Evolutionary conservation across 2,329 filamentous ascomycete species (phyloP).

Genomic region (Xylaria sp.): DNA sequence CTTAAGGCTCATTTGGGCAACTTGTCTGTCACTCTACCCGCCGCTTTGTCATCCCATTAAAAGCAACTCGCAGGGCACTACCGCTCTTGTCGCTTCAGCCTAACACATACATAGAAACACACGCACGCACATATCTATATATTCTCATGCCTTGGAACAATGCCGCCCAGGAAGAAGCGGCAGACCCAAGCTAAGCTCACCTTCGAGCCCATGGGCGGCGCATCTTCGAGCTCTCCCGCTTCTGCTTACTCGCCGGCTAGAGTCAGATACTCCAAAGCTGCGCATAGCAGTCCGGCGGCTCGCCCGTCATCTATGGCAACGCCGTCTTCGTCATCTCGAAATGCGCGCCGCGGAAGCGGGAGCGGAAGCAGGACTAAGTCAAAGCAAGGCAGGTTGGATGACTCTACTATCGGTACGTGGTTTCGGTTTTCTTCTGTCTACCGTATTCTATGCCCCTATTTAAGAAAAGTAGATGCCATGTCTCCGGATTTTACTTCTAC

Average conservation of each 20-base stretch:
- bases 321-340: conserved; percentile 15
- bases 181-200: conserved; percentile 48
- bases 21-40: not conserved
- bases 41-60: not conserved
- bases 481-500: not conserved
- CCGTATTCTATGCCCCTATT: not conserved
- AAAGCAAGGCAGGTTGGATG: conserved; percentile 37
- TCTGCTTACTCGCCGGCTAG: conserved; percentile 45
- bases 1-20: too few species aligned
- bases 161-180: conserved; percentile 43
- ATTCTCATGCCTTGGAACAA: conserved; percentile 19
- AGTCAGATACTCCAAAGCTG: conserved; percentile 44
- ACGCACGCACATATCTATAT: not conserved
- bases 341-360: conserved; percentile 17
- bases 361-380: conserved; percentile 13
- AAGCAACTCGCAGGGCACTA: not conserved
- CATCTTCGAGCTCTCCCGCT: conserved; percentile 39
- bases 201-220: conserved; percentile 47
- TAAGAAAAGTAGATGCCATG: not conserved
- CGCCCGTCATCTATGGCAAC: conserved; percentile 20
- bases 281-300: conserved; percentile 36
- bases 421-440: not conserved
- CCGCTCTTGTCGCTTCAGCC: not conserved
- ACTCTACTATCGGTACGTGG: conserved; percentile 37
- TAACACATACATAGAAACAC: not conserved